Evolutionary conservation across 78 protist genomes (phyloP).

Genomic region (Cyanophora paradoxa): DNA sequence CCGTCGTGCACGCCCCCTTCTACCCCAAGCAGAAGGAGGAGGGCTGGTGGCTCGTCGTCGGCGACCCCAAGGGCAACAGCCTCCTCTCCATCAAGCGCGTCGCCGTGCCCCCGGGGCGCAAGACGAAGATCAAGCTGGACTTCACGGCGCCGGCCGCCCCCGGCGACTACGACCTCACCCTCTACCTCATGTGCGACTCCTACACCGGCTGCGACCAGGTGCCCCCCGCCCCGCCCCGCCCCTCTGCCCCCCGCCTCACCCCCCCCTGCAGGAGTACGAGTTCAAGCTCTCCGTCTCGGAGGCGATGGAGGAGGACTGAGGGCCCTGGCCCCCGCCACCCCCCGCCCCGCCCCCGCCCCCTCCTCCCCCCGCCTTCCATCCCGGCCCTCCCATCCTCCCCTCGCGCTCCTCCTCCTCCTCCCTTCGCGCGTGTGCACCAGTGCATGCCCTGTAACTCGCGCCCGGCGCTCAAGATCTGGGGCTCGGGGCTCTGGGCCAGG

Average conservation of each 20-base stretch:
- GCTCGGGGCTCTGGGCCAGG: too few relatives aligned
- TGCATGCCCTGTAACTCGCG: too few relatives aligned
- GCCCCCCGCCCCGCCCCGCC: neutral
- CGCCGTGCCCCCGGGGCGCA: neutral
- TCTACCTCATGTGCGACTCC: slow-evolving; percentile 83
- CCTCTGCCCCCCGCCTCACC: too few relatives aligned
- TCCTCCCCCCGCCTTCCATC: too few relatives aligned
- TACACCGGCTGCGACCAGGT: slow-evolving; percentile 83
- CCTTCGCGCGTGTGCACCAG: too few relatives aligned
- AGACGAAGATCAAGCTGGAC: slow-evolving; percentile 42
- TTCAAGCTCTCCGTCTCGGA: slow-evolving; percentile 48
- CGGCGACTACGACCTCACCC: slow-evolving; percentile 56
- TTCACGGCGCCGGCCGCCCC: slow-evolving; percentile 66
- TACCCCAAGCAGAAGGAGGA: slow-evolving; percentile 62
- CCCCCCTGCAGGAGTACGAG: slow-evolving; percentile 47
- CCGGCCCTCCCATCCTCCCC: too few relatives aligned
- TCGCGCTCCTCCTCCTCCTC: too few relatives aligned
- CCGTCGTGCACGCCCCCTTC: slow-evolving; percentile 54
- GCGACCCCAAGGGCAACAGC: slow-evolving; percentile 36
- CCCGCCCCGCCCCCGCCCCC: too few relatives aligned
- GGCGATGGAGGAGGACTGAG: too few relatives aligned
- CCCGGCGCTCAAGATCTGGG: too few relatives aligned
- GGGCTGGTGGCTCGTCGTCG: slow-evolving; percentile 68
- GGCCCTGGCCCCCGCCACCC: too few relatives aligned
- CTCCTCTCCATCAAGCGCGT: slow-evolving; percentile 64